phyloP scores from a whole-genome alignment of 352 stramenopile species.

The Globisporangium acanthophoron region DNA sequence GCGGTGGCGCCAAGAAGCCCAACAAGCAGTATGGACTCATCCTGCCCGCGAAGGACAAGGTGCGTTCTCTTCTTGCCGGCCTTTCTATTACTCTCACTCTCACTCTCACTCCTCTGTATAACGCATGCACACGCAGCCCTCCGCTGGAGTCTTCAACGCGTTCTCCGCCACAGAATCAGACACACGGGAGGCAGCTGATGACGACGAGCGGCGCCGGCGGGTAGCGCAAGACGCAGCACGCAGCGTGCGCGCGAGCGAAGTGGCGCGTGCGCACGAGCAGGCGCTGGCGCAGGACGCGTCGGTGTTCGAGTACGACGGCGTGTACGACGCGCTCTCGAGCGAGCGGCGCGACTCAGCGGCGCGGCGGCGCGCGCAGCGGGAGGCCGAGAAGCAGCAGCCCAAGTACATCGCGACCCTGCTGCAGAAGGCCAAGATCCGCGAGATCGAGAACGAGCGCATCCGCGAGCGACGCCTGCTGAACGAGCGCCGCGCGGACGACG shows the following conservation, averaged over 20 bases:
- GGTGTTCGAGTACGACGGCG: slow-evolving; percentile 89
- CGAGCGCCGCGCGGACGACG: slow-evolving; percentile 81
- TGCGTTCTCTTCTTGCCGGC: background rate
- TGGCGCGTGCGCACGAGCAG: slow-evolving; percentile 43
- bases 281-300: slow-evolving; percentile 71
- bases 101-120: background rate
- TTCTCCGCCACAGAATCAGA: slow-evolving; percentile 1
- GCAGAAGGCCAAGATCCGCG: slow-evolving; percentile 86
- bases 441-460: slow-evolving; percentile 87
- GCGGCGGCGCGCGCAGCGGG: slow-evolving; percentile 38
- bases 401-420: slow-evolving; percentile 90
- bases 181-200: background rate
- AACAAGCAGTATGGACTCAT: slow-evolving; percentile 26
- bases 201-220: slow-evolving; percentile 10
- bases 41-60: slow-evolving; percentile 13
- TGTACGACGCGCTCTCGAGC: slow-evolving; percentile 85
- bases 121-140: background rate
- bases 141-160: slow-evolving; percentile 9
- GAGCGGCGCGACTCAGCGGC: slow-evolving; percentile 26
- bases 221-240: slow-evolving; percentile 45
- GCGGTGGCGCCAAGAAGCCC: background rate
- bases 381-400: slow-evolving; percentile 62
- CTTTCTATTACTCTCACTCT: background rate
- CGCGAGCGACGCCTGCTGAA: slow-evolving; percentile 81
- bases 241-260: slow-evolving; percentile 43